Base-by-base conservation (phyloP, 169 alveolate genomes). In the Toxoplasma gondii region DNA sequence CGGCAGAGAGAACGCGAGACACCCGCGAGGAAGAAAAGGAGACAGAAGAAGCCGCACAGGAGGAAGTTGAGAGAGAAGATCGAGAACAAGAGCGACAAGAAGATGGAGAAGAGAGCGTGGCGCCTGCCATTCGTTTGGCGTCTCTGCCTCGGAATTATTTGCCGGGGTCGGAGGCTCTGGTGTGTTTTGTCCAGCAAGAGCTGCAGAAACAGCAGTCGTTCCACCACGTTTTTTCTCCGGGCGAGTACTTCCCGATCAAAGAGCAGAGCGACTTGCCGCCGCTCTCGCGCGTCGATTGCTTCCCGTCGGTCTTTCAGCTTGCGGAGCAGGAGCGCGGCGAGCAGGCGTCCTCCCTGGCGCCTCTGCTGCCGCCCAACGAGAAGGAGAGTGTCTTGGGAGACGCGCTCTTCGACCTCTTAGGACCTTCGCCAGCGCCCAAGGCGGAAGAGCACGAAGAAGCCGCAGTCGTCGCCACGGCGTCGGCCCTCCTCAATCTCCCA, bases 281-380 rank as follows among this genome's bases (percentile, higher is more conserved):
- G 53, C 90, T 82, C 41, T 82, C 90, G 31, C 64, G 90, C 90
- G 90, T 43, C 36, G 90, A 82, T 24, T 38, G 90, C 36, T 27
- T 82, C 67, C 67, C 90, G 34, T 22, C 90, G 16, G 27, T 82
- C 9, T 36, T 82, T 29, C 90, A 82, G 90, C 90, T 7, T 4
- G 90, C 90, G 31, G 90, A 82, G 90, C 67, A 43, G 64, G 69
- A 82, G 90, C 53, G 90, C 24, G 90, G 64, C n/a, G 90, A 36
- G 64, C 44, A 82, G 64, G 90, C 64, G 69, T 39, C 90, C 19
- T 17, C 54, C 67, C 39, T 36, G 45, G 84, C 84, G 5, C 49
- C 84, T 16, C 84, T 1, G 12, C 43, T 31, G 31, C 39, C 49
- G 9, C 44, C 84, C 22, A 27, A 74, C 39, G 45, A 69, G 82